A percentile compares a stretch with the other conserved stretches of the same genome.
phyloP scores from a whole-genome alignment of 2,329 filamentous ascomycete species.

The Aureobasidium melanogenum region DNA sequence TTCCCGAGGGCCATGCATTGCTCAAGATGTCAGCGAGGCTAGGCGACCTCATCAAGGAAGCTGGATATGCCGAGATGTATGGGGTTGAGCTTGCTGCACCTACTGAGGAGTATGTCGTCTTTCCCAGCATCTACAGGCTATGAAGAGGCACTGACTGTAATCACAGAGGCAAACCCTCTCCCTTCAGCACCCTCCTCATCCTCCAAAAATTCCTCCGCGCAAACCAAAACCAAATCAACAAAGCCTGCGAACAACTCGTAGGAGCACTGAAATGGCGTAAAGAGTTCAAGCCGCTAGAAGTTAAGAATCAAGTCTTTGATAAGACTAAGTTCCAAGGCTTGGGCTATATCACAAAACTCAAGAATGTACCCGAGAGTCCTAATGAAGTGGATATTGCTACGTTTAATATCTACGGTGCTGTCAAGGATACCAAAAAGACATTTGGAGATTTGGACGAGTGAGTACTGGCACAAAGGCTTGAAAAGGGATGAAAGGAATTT shows the following conservation, averaged over 20 bases:
- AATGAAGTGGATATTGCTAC: constrained; percentile 61
- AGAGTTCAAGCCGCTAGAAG: constrained; percentile 59
- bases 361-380: constrained; percentile 42
- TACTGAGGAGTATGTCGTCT: constrained; percentile 17
- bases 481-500: neutral
- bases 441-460: constrained; percentile 78
- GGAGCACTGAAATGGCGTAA: constrained; percentile 79
- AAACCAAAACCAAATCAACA: constrained; percentile 65
- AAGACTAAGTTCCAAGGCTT: constrained; percentile 64
- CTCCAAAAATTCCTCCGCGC: constrained; percentile 91
- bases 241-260: constrained; percentile 68
- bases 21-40: constrained; percentile 51
- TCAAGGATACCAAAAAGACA: constrained; percentile 70
- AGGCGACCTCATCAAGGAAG: constrained; percentile 46
- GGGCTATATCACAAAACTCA: constrained; percentile 71
- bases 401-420: constrained; percentile 88
- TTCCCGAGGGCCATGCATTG: constrained; percentile 20
- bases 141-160: neutral
- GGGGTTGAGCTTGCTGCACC: constrained; percentile 55
- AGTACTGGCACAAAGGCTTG: constrained; percentile 22
- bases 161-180: constrained; percentile 12
- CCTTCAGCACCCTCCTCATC: constrained; percentile 72
- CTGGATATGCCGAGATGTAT: constrained; percentile 72
- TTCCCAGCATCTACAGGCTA: constrained; percentile 20
- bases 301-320: constrained; percentile 54